phyloP scores from a whole-genome alignment of 176 grass and related monocot species.

The Musa troglodytarum region DNA sequence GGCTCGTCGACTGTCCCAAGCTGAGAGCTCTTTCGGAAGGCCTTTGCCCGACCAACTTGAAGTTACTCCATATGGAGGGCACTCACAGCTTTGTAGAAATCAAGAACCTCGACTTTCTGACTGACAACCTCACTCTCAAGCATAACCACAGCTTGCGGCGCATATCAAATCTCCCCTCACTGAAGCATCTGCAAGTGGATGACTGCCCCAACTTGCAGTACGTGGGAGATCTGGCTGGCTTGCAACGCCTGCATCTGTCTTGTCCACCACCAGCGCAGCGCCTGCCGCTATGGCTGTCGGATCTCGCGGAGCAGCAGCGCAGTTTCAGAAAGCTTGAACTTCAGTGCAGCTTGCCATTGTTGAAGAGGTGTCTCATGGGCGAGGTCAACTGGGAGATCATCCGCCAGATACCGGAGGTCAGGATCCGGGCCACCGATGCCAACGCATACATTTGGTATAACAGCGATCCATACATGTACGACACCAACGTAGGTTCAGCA shows the following conservation, averaged over 20 bases:
- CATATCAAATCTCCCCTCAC: neutral
- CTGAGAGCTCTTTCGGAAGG: slow-evolving; percentile 68
- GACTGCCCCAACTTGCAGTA: slow-evolving; percentile 63
- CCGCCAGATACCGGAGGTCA: neutral
- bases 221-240: slow-evolving; percentile 36
- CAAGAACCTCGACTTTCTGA: slow-evolving; percentile 37
- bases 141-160: no score
- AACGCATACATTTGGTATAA: neutral
- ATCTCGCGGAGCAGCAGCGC: neutral
- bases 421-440: neutral
- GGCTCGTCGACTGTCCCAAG: slow-evolving; percentile 58
- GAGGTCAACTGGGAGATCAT: neutral
- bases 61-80: slow-evolving; percentile 38
- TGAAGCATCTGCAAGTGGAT: slow-evolving; percentile 34
- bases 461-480: neutral
- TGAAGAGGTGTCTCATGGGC: neutral
- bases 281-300: neutral
- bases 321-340: neutral
- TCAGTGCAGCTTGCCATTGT: neutral
- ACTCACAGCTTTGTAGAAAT: slow-evolving; percentile 53
- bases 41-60: slow-evolving; percentile 28
- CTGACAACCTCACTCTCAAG: no score
- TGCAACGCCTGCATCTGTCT: slow-evolving; percentile 48
- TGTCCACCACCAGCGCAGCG: slow-evolving; percentile 32
- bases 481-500: no score